Conservation (phyloP, 495 filamentous ascomycete genomes). For the Saxophila tyrrhenica region DNA sequence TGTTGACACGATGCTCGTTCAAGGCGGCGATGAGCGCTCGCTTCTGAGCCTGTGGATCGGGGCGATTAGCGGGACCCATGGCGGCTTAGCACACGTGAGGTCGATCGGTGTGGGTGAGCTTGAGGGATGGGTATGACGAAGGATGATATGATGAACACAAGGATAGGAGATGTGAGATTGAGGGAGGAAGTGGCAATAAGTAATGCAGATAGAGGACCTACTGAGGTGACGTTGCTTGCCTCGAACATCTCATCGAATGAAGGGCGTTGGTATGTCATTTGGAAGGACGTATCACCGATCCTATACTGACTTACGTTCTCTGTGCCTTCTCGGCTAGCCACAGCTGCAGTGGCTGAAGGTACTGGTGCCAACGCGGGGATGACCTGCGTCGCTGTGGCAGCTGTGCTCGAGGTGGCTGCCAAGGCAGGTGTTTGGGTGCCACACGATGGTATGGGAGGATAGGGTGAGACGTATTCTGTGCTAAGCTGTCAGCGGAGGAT, state of each 20-base stretch:
- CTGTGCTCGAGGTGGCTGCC: neutral
- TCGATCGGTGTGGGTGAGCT: neutral
- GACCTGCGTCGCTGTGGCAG: neutral
- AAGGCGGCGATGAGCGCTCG: slow-evolving; percentile 42
- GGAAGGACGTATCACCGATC: neutral
- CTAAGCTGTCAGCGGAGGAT: neutral
- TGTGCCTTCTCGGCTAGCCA: neutral
- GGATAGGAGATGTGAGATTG: neutral
- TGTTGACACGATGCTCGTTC: slow-evolving; percentile 56
- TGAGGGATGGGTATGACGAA: neutral
- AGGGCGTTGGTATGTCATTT: neutral
- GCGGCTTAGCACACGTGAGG: slow-evolving; percentile 4
- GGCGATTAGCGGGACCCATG: slow-evolving; percentile 9
- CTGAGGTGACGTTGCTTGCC: neutral
- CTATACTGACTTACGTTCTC: neutral
- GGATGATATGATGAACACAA: neutral
- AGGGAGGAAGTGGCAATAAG: neutral
- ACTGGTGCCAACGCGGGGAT: neutral
- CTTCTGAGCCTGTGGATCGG: slow-evolving; percentile 34
- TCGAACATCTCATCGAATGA: neutral
- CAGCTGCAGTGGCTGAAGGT: neutral
- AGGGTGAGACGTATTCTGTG: neutral
- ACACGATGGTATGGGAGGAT: neutral
- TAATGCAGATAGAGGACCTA: neutral
- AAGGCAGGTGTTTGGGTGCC: neutral